phyloP scores from a whole-genome alignment of 352 stramenopile species.

The Pythium insidiosum region DNA sequence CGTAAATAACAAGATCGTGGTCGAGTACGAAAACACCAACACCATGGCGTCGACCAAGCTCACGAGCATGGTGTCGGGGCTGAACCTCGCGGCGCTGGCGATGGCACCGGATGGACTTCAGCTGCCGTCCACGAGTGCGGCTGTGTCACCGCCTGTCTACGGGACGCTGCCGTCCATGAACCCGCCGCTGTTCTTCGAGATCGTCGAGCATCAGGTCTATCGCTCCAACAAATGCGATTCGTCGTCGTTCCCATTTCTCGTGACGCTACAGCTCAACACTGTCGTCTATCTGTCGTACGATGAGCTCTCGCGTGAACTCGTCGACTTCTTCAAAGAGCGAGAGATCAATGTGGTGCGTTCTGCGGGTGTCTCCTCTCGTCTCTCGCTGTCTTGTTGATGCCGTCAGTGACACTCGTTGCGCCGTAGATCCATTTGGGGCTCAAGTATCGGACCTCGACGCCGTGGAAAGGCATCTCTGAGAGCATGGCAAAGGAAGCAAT shows the following conservation, averaged over 20 bases:
- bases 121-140: slow-evolving; percentile 1
- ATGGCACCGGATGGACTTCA: slow-evolving; percentile 8
- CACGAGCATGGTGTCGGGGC: too few species aligned
- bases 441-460: slow-evolving; percentile 68
- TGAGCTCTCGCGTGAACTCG: slow-evolving; percentile 65
- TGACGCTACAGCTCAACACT: slow-evolving; percentile 73
- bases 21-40: too few species aligned
- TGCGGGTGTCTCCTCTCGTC: too few species aligned
- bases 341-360: slow-evolving; percentile 63
- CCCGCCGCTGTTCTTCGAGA: slow-evolving; percentile 82
- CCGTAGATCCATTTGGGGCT: slow-evolving; percentile 67
- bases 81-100: slow-evolving; percentile 7
- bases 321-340: slow-evolving; percentile 77
- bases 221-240: slow-evolving; percentile 83
- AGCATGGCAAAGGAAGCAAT: slow-evolving; percentile 83
- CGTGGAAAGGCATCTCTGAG: slow-evolving; percentile 72
- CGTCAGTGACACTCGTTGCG: too few species aligned
- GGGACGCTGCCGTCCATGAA: slow-evolving; percentile 69
- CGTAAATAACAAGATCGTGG: too few species aligned
- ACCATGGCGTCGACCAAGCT: too few species aligned
- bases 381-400: too few species aligned
- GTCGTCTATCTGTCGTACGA: slow-evolving; percentile 84
- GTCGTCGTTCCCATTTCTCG: slow-evolving; percentile 78
- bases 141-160: slow-evolving; percentile 22
- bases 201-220: slow-evolving; percentile 81